Percentiles rank a stretch among this genome's conserved stretches.
Evolutionary conservation across 2,329 filamentous ascomycete species (phyloP).

Genomic region (Golovinomyces cichoracearum): DNA sequence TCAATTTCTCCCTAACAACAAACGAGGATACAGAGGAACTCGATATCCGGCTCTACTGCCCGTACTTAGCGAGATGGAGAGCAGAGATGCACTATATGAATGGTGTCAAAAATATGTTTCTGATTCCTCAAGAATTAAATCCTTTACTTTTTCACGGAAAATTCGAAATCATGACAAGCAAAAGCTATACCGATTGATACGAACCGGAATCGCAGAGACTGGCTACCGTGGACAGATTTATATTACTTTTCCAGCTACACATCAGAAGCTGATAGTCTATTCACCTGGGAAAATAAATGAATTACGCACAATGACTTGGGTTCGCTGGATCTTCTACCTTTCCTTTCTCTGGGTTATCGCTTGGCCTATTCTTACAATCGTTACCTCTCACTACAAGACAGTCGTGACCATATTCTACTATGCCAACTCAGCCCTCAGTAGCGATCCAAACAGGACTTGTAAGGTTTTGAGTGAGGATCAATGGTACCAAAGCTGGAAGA

Average conservation of each 20-base stretch:
- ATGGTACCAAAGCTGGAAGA: slow-evolving; percentile 37
- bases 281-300: slow-evolving; percentile 34
- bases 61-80: slow-evolving; percentile 13
- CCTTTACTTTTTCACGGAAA: slow-evolving; percentile 24
- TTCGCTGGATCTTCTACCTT: slow-evolving; percentile 37
- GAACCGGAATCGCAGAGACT: slow-evolving; percentile 32
- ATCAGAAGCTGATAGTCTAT: slow-evolving; percentile 34
- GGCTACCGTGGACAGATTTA: slow-evolving; percentile 38
- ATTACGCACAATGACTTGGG: slow-evolving; percentile 37
- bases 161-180: slow-evolving; percentile 35
- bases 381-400: slow-evolving; percentile 41
- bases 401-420: slow-evolving; percentile 26
- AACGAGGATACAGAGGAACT: slow-evolving; percentile 39
- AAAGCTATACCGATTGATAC: slow-evolving; percentile 25
- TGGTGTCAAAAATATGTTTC: slow-evolving; percentile 47
- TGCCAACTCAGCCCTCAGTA: slow-evolving; percentile 5
- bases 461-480: slow-evolving; percentile 21
- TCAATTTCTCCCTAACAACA: slow-evolving; percentile 28
- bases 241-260: slow-evolving; percentile 32
- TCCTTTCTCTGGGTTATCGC: slow-evolving; percentile 42
- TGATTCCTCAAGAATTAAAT: slow-evolving; percentile 29
- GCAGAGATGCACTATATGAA: slow-evolving; percentile 5
- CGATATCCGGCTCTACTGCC: slow-evolving; percentile 27
- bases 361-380: slow-evolving; percentile 44
- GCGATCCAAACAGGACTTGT: slow-evolving; percentile 5